Percentiles rank a stretch among this genome's conserved stretches.
These are phyloP conservation scores for Venturia carpophila DNA, from an alignment of 2,329 filamentous ascomycete species.

Conservation along the genomic window DNA sequence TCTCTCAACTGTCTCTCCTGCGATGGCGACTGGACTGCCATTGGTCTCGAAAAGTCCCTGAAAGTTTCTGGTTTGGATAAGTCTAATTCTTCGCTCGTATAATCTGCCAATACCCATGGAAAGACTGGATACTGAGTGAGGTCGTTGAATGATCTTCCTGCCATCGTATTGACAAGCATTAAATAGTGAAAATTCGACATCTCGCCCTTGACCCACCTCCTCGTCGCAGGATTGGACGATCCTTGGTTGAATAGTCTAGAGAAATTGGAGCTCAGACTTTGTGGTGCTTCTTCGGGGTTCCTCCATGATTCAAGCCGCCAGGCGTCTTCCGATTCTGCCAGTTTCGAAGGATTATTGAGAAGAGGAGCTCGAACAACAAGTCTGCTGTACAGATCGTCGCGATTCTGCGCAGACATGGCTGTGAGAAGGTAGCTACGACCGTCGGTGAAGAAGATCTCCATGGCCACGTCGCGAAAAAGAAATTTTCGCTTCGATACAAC, in stretches of 20 bases:
- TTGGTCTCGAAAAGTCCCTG: slow-evolving; percentile 86
- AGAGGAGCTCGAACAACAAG: slow-evolving; percentile 74
- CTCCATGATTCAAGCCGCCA: slow-evolving; percentile 87
- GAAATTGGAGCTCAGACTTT: slow-evolving; percentile 76
- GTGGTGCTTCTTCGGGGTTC: slow-evolving; percentile 54
- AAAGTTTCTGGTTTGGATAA: slow-evolving; percentile 77
- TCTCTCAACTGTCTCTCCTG: slow-evolving; percentile 74
- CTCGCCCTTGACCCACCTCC: slow-evolving; percentile 85
- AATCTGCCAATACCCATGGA: slow-evolving; percentile 93
- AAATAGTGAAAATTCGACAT: slow-evolving; percentile 98
- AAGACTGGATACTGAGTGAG: slow-evolving; percentile 97
- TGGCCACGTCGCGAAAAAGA: slow-evolving; percentile 85
- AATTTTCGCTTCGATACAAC: slow-evolving; percentile 95
- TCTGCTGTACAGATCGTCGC: slow-evolving; percentile 74
- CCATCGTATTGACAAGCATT: slow-evolving; percentile 97
- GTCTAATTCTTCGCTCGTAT: slow-evolving; percentile 87
- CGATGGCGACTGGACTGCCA: slow-evolving; percentile 78
- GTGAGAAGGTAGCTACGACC: slow-evolving; percentile 91
- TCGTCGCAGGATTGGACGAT: slow-evolving; percentile 74
- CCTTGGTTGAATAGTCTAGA: slow-evolving; percentile 84
- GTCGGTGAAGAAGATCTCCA: slow-evolving; percentile 97
- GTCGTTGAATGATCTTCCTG: slow-evolving; percentile 94
- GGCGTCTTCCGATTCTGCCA: slow-evolving; percentile 73
- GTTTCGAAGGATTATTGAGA: slow-evolving; percentile 58
- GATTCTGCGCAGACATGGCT: slow-evolving; percentile 60